These are phyloP conservation scores for Proliferodiscus dingleyae DNA, from an alignment of 2,329 filamentous ascomycete species.

Conservation along the genomic window DNA sequence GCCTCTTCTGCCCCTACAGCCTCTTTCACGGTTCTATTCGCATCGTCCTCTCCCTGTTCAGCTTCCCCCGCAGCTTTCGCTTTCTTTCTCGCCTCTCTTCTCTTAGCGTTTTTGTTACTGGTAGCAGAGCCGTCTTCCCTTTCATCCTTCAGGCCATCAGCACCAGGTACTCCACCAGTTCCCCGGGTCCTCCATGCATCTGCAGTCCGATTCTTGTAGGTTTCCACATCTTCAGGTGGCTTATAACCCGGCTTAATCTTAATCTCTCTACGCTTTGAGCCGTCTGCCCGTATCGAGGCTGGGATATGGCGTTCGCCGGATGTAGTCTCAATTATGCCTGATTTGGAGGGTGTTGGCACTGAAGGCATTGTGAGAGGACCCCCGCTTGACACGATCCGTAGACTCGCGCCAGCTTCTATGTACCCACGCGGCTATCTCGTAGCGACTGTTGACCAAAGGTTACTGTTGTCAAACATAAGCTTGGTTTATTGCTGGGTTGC, in stretches of 20 bases:
- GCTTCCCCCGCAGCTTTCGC: constrained; percentile 39
- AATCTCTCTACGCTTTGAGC: constrained; percentile 89
- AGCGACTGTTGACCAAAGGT: too few species aligned
- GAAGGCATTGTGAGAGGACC: constrained; percentile 32
- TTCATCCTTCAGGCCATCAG: constrained; percentile 50
- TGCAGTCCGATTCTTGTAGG: constrained; percentile 91
- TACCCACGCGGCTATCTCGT: neutral
- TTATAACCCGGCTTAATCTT: constrained; percentile 89
- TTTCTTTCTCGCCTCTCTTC: constrained; percentile 61
- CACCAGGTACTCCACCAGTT: constrained; percentile 69
- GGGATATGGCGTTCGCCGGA: constrained; percentile 87
- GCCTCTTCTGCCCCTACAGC: constrained; percentile 37
- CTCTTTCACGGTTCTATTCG: constrained; percentile 17
- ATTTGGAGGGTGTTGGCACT: constrained; percentile 45
- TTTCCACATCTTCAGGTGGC: constrained; percentile 89
- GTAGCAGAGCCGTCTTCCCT: constrained; percentile 44
- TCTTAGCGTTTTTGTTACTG: constrained; percentile 83
- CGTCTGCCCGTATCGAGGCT: constrained; percentile 78
- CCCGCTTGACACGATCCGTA: neutral
- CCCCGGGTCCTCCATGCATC: constrained; percentile 77
- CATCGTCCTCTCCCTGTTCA: constrained; percentile 39
- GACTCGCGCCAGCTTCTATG: too few species aligned
- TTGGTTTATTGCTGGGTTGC: too few species aligned
- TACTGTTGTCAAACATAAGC: too few species aligned
- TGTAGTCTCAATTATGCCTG: constrained; percentile 69